Evolutionary conservation across 2,329 filamentous ascomycete genomes (phyloP).

Genomic region (Helminthosporium solani): DNA sequence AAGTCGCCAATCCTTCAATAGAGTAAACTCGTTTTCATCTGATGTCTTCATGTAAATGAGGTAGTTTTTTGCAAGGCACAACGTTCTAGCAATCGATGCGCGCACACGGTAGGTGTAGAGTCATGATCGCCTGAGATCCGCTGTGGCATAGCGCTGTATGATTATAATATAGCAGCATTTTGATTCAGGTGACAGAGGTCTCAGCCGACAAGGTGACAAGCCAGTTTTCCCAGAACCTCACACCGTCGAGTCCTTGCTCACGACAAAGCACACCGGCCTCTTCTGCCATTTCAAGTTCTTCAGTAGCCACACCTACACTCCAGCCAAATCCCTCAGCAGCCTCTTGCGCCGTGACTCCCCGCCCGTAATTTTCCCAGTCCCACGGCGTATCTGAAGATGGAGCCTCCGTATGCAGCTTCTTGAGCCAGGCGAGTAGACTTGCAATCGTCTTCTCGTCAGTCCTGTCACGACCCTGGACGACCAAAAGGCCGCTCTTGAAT

Average conservation of each 20-base stretch:
- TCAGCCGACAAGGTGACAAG: conserved; percentile 14
- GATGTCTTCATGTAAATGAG: too few species aligned
- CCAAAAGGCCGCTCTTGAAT: conserved; percentile 92
- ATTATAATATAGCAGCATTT: too few species aligned
- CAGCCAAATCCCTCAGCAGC: conserved; percentile 88
- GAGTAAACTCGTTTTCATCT: too few species aligned
- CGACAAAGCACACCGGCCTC: conserved; percentile 84
- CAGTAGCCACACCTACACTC: conserved; percentile 93
- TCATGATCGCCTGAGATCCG: too few species aligned
- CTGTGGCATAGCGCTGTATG: too few species aligned
- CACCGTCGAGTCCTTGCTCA: conserved; percentile 86
- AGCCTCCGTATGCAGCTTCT: conserved; percentile 66
- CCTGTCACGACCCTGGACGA: conserved; percentile 83
- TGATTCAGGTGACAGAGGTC: not conserved
- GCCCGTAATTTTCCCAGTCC: conserved; percentile 77
- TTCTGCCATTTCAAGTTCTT: conserved; percentile 97
- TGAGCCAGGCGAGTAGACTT: conserved; percentile 74
- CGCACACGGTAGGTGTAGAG: too few species aligned
- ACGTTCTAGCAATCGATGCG: too few species aligned
- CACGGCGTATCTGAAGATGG: conserved; percentile 66
- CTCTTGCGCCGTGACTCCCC: conserved; percentile 86
- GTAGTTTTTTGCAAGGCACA: too few species aligned
- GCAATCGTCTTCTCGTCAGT: conserved; percentile 88
- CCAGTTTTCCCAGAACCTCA: conserved; percentile 89
- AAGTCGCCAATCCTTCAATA: too few species aligned